A percentile compares a stretch with the other conserved stretches of the same genome.
phyloP scores from a whole-genome alignment of 805 yeast genomes.

The Saturnispora zaruensis region DNA sequence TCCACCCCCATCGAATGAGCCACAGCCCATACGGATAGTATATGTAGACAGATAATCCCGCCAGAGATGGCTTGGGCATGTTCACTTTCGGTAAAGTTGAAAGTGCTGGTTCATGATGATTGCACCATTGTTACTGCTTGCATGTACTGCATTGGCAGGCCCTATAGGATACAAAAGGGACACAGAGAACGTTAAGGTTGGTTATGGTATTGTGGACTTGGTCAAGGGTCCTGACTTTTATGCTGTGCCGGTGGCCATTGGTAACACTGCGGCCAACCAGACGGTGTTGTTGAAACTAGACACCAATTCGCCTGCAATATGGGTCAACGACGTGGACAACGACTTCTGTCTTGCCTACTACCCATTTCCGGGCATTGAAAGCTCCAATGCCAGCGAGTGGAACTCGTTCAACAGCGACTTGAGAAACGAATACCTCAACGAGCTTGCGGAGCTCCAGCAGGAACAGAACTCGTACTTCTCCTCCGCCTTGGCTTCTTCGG shows the following conservation, averaged over 20 bases:
- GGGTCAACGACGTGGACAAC: conserved; percentile 35
- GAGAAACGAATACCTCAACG: not conserved
- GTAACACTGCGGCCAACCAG: conserved; percentile 53
- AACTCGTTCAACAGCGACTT: conserved; percentile 1
- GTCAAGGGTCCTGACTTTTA: conserved; percentile 17
- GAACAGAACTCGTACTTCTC: not conserved
- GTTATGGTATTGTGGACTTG: not conserved
- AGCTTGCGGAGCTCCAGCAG: conserved; percentile 7
- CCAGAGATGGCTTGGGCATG: not conserved
- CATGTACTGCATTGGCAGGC: not conserved
- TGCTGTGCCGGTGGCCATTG: conserved; percentile 37
- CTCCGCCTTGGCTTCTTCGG: not conserved
- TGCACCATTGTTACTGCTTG: not conserved
- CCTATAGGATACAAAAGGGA: not conserved
- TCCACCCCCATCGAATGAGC: not conserved
- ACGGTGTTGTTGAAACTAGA: conserved; percentile 45
- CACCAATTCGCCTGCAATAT: conserved; percentile 60
- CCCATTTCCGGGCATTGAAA: conserved; percentile 3
- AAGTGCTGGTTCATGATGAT: not conserved
- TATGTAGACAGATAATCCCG: not conserved
- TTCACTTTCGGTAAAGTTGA: not conserved
- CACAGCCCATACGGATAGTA: not conserved
- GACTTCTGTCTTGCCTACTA: conserved; percentile 12
- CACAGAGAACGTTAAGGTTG: not conserved
- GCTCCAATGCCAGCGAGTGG: conserved; percentile 8